These are phyloP conservation scores for Pseudogymnoascus sp. DNA, from an alignment of 2,329 filamentous ascomycete species.

Conservation along the genomic window DNA sequence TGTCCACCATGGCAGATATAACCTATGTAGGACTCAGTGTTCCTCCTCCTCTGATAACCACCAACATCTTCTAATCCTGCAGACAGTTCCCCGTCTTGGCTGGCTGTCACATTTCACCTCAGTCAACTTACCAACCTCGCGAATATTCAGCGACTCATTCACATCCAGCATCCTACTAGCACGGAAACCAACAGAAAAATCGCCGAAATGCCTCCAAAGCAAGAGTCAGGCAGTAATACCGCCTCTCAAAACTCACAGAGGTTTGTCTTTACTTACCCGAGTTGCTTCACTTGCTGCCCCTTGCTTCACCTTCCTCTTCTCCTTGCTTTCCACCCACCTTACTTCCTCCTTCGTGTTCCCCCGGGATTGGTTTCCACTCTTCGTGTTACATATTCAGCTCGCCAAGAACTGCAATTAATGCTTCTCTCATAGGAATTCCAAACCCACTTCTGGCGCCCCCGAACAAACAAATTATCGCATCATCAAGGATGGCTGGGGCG, in stretches of 20 bases:
- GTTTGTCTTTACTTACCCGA: not conserved
- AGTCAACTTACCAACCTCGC: not conserved
- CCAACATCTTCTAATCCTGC: not conserved
- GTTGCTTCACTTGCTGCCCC: not conserved
- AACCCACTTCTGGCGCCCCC: not conserved
- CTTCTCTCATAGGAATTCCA: not conserved
- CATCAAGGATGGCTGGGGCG: constrained; percentile 3
- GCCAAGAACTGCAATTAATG: not conserved
- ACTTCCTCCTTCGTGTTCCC: not conserved
- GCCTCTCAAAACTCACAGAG: not conserved
- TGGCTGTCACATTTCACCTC: not conserved
- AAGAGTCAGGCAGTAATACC: not conserved
- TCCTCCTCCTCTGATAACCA: not conserved
- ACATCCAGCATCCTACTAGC: not conserved
- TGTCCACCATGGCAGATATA: not conserved
- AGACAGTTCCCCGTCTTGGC: not conserved
- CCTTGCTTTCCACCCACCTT: not conserved
- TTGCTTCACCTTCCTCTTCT: not conserved
- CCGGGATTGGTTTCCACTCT: not conserved
- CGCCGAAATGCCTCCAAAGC: not conserved
- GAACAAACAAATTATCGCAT: not conserved
- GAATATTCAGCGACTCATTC: not conserved
- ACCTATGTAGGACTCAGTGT: not conserved
- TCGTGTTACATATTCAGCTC: not conserved
- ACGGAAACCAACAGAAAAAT: not conserved